phyloP scores from a whole-genome alignment of 2,329 filamentous ascomycete genomes.

The Sarocladiaceae sp. region DNA sequence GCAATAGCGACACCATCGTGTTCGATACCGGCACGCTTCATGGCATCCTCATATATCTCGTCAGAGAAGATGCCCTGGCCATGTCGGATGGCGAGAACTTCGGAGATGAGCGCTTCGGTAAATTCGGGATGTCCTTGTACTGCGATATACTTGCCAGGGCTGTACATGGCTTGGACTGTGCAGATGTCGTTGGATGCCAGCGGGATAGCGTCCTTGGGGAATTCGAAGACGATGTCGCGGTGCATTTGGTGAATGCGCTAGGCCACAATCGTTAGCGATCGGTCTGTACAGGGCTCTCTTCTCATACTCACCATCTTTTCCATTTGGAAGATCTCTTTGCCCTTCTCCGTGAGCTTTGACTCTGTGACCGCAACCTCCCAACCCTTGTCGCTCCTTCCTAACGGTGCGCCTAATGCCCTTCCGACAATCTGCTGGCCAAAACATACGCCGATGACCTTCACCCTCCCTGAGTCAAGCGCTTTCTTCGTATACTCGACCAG shows the following conservation, averaged over 20 bases:
- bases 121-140: constrained; percentile 48
- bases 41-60: constrained; percentile 63
- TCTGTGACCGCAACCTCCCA: constrained; percentile 43
- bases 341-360: constrained; percentile 33
- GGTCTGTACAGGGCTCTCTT: background rate
- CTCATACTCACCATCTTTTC: constrained; percentile 24
- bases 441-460: constrained; percentile 41
- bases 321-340: constrained; percentile 33
- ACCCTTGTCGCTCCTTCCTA: constrained; percentile 33
- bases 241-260: constrained; percentile 44
- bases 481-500: constrained; percentile 34
- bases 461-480: constrained; percentile 27
- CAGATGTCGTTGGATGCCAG: constrained; percentile 38
- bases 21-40: constrained; percentile 57
- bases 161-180: constrained; percentile 38
- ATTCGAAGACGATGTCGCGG: constrained; percentile 36
- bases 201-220: constrained; percentile 33
- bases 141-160: constrained; percentile 31
- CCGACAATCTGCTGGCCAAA: constrained; percentile 47
- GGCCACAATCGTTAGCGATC: background rate
- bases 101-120: constrained; percentile 32
- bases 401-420: constrained; percentile 32
- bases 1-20: constrained; percentile 81
- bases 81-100: constrained; percentile 26
- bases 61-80: constrained; percentile 64